Base-by-base conservation (phyloP, 192 early-diverging fungal species). In the Coemansia brasiliensis region DNA sequence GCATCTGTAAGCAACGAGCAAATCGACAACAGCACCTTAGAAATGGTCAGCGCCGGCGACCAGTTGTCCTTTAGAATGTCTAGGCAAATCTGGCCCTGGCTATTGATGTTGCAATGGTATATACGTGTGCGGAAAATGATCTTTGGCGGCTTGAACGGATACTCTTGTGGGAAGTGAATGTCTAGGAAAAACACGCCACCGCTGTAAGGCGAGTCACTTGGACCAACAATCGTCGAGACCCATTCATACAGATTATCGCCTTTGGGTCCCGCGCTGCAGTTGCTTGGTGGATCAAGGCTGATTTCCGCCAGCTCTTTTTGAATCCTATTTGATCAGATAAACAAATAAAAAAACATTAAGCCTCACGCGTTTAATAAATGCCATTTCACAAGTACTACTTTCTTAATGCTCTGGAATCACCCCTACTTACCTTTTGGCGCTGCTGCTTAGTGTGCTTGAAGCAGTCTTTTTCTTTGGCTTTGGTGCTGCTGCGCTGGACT, bases 281-380 rank as follows among this genome's bases (percentile, higher is more conserved):
- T 93, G 67, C 86, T 88, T 53, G 95, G 95, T 21, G 95, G 95
- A 69, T 96, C 93, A 42, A 96, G 82, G 59, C 87, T 88, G 67
- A 97, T 98, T 65, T 97, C 95, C 13, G 94, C 94, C 58, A 98
- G 86, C 76, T 98, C 96, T 69, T 96, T 97, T 62, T 97, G 94
- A 57, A 98, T 90, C 52, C 95, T 92, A 75, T 51, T 20, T 11
- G 32, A 16, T 21, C 26, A 16, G 32, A 16, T 39, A 17, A 52
- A 60, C 24, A 38, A 63, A 57, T 26, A 41, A 40, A 42, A 52
- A 59, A 39, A 37, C 39, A 49, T 43, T 29, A 27, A 48, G 40
- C 41, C 24, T 35, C 25, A 67, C 43, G 27, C 27, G 43, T n/a
- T 29, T 32, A 53, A 26, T 24, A 41, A 46, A 42, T 27, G 13